Base-by-base conservation (phyloP, 1,284 basidiomycete genomes). In the Heterobasidion parviporum region DNA sequence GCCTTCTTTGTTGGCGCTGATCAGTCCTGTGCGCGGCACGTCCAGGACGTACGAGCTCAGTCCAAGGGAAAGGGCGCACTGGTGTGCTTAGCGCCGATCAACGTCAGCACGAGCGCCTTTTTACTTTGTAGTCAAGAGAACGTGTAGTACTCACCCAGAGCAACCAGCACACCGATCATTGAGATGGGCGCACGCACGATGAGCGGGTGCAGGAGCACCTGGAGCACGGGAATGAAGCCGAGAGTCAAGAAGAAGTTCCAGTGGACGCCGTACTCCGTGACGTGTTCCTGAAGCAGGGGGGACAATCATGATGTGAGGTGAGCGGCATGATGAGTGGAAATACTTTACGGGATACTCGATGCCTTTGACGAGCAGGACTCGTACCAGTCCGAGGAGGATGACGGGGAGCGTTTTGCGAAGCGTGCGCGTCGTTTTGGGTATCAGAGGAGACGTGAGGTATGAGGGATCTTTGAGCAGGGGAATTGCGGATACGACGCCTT, bases 201-300 rank as follows among this genome's bases (percentile, higher is more conserved):
- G 6, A 90, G 50, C 0, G 89, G 87, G 57, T 89, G 84, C 7
- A 93, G 67, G 0, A 85, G 56, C 0, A 89, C 81, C 61, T 93
- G 87, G 6, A 92, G 70, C 1, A 91, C 68, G 0, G 95, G 95
- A 2, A 98, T 69, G 1, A 92, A 60, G 0, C 86, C 93, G 12
- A 99, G 77, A 0, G 97, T 98, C 64, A 98, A 81, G 78, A 99
- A 99, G 71, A 99, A 99, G 69, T 99, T 99, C 97, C 97, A 99
- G 66, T 98, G 95, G 0, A 86, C 85, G 1, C 97, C 97, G 62
- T 99, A 99, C 72, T 99, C 96, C 0, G 93, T 87, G 47, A 91
- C 85, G 62, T 99, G 97, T 75, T 99, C 96, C 93, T 95, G 56
- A 10, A 38, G 45, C 48, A 15, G 35, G 41, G 18, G 52, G 35